Base-by-base conservation (phyloP, 176 grass and related monocot species). In the Lolium multiflorum region DNA sequence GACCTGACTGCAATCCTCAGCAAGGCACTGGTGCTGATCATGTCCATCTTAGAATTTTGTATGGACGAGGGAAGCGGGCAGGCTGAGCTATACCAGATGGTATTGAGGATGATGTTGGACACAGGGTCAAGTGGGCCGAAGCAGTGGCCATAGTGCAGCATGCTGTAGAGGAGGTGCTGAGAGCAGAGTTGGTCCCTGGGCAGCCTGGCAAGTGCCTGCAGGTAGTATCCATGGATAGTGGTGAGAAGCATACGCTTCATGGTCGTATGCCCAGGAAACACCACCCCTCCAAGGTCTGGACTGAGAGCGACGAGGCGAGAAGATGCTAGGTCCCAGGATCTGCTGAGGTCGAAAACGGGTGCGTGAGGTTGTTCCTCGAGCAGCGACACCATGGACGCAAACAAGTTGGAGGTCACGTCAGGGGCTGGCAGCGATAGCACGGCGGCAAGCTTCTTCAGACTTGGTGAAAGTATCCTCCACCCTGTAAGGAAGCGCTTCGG, bases 181-280 rank as follows among this genome's bases (percentile, higher is more conserved):
- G 71, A 58, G 1, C 2, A 50, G 2, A 84, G 22, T 7, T 72
- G 25, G 17, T 25, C 52, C 18, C 13, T 78, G 31, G 76, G 76
- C 76, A 78, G 76, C 55, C 55, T 60, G 11, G 54, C 76, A 0
- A 60, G 31, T 7, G 76, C 76, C 55, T 78, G 11, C 11, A 78
- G 76, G 7, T 78, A 78, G 76, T 59, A 60, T 59, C 76, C 76
- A 78, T 78, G 76, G 31, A 78, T 78, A 7, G 75, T 59, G 52
- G 75, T 9, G 11, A 59, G 76, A 4, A 78, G 76, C 31, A 78
- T 1, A 13, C 76, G 54, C 76, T 10, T 59, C 6, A 78, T 39
- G 76, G 52, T 17, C 57, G 18, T 17, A 52, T 31, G 11, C 16
- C 44, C 70, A 48, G 11, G 51, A 59, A 37, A 51, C 47, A 52